These are phyloP conservation scores for Trichoderma orchidacearum DNA, from an alignment of 495 filamentous ascomycete species.

Conservation along the genomic window DNA sequence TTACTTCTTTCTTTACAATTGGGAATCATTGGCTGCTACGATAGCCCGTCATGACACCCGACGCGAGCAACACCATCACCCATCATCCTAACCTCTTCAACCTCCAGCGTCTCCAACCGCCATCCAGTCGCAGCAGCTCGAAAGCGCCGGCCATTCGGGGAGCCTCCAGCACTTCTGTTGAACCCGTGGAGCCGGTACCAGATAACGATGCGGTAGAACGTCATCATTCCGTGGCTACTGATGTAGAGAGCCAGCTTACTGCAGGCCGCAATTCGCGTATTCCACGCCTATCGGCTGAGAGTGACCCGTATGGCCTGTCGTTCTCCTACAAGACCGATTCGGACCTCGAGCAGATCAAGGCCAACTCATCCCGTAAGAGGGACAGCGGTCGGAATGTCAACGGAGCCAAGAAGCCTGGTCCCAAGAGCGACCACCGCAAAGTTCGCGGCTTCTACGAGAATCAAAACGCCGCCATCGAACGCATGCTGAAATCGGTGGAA, in stretches of 20 bases:
- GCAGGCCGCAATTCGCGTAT: constrained; percentile 26
- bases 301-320: constrained; percentile 74
- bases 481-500: constrained; percentile 82
- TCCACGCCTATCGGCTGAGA: constrained; percentile 36
- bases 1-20: background rate
- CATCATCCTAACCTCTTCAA: constrained; percentile 28
- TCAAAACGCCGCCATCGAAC: constrained; percentile 89
- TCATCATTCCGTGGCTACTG: constrained; percentile 22
- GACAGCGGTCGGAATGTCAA: constrained; percentile 15
- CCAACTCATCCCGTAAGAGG: constrained; percentile 72
- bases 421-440: constrained; percentile 37
- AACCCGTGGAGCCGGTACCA: constrained; percentile 31
- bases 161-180: constrained; percentile 27
- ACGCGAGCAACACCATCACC: constrained; percentile 16
- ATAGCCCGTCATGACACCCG: constrained; percentile 10
- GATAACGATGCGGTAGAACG: constrained; percentile 28
- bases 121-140: constrained; percentile 15
- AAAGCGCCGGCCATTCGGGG: constrained; percentile 13
- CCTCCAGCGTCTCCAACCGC: constrained; percentile 18
- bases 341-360: constrained; percentile 68
- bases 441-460: constrained; percentile 75
- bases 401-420: constrained; percentile 18
- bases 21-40: background rate
- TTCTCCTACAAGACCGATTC: constrained; percentile 61
- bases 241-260: constrained; percentile 51